Evolutionary conservation across 2,329 filamentous ascomycete species (phyloP).

Genomic region (Cladosporium sp.): DNA sequence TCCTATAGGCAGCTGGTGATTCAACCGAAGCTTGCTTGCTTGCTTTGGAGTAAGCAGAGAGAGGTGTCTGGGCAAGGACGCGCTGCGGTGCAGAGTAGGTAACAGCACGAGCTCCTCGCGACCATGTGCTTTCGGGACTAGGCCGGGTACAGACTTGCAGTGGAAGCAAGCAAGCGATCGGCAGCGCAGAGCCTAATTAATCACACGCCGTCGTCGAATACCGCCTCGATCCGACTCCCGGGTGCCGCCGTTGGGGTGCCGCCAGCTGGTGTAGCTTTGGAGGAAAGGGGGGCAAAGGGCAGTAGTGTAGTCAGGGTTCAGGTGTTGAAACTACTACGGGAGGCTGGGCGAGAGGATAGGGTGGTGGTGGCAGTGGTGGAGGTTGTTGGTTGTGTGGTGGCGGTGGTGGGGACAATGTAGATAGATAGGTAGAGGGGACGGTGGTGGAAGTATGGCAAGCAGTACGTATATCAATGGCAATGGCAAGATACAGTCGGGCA

Average conservation of each 20-base stretch:
- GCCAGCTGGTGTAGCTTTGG: constrained; percentile 14
- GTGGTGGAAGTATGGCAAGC: background rate
- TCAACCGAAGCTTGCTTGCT: constrained; percentile 13
- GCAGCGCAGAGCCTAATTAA: constrained; percentile 17
- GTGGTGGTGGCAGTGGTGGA: background rate
- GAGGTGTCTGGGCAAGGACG: constrained; percentile 11
- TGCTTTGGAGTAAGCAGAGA: constrained; percentile 20
- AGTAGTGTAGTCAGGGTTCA: constrained; percentile 18
- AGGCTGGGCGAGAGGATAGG: background rate
- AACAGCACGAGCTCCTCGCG: constrained; percentile 13
- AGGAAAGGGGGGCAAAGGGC: constrained; percentile 10
- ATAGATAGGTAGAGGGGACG: background rate
- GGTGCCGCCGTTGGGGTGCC: constrained; percentile 17
- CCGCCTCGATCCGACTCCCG: constrained; percentile 15
- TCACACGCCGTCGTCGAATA: constrained; percentile 13
- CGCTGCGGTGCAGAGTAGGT: constrained; percentile 9
- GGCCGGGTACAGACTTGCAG: constrained; percentile 13
- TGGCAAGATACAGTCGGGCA: background rate
- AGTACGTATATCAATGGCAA: constrained; percentile 3
- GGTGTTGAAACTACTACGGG: constrained; percentile 13
- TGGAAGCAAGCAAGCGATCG: constrained; percentile 9
- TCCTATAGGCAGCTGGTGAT: constrained; percentile 10
- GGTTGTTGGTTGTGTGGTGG: background rate
- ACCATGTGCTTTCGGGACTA: constrained; percentile 20
- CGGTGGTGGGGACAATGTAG: background rate